These are phyloP conservation scores for Puccinellia tenuiflora DNA, from an alignment of 176 grass and related monocot genomes.

Conservation along the genomic window DNA sequence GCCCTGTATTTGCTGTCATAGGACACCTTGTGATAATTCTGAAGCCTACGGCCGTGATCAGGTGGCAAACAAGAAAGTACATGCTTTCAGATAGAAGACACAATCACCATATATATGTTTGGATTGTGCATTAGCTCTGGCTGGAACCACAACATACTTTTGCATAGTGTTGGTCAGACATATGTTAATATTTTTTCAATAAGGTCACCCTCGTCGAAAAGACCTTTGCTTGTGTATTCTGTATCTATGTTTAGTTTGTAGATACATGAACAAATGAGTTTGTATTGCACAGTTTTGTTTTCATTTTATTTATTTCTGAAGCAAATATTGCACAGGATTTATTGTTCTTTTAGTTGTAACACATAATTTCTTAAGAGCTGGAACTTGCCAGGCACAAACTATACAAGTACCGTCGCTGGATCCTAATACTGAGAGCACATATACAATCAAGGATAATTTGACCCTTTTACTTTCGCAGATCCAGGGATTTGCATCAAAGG, in stretches of 20 bases:
- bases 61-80: conserved; percentile 25
- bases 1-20: not conserved
- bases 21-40: conserved; percentile 11
- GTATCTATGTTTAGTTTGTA: conserved; percentile 38
- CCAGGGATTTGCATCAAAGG: conserved; percentile 5
- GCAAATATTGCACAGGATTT: conserved; percentile 5
- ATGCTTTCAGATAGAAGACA: not conserved
- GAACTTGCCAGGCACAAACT: not conserved
- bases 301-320: not conserved
- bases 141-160: conserved; percentile 12
- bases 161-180: conserved; percentile 18
- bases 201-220: conserved; percentile 15
- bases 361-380: not conserved
- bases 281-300: conserved; percentile 16
- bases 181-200: conserved; percentile 31
- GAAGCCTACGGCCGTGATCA: not conserved
- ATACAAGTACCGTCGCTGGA: not conserved
- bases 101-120: conserved; percentile 1
- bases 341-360: conserved; percentile 17
- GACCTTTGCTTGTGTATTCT: conserved; percentile 22
- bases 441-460: not conserved
- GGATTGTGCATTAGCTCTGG: conserved; percentile 18
- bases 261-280: conserved; percentile 27
- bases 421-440: not conserved
- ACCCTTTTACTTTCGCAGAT: not conserved